Base-by-base conservation (phyloP, 1,139 yeast species). In the Scheffersomyces parashehatae region DNA sequence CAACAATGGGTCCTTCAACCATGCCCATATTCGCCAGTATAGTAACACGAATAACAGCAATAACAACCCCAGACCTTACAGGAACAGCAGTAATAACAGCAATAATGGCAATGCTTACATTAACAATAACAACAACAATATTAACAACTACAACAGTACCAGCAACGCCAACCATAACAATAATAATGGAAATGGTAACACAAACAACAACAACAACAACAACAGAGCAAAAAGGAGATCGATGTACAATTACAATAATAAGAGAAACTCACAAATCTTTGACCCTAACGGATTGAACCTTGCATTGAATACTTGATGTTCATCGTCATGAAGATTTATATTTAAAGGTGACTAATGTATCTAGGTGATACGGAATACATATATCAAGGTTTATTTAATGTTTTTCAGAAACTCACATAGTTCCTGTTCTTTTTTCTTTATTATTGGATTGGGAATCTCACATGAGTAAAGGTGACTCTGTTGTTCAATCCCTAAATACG, bases 211-310 rank as follows among this genome's bases (percentile, higher is more conserved):
- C 37, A 49, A 31, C 37, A 44, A 41, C 26, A 49, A 49, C 38
- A 59, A 55, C 39, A 53, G 49, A 44, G 49, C 51, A 33, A 58
- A 59, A 44, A 56, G 62, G 46, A 59, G 56, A 43, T 56, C 61
- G 4, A 47, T 54, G 46, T 52, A 58, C 36, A 40, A 45, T 37
- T 43, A 40, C 29, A 38, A 45, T 41, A 45, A 43, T 40, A 52
- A 52, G 49, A 50, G 56, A 46, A 51, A 50, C 41, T 52, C 55
- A 6, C 55, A 51, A 36, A 48, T 45, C 29, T 51, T 51, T 34
- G 55, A 52, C 14, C 54, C 56, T 5, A 49, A 45, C 36, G 44
- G 42, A 38, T 44, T 51, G 42, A 51, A 50, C 38, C 42, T 49
- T 36, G 49, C 51, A 9, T 43, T 50, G 43, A 47, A 50, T 37